Evolutionary conservation across 139 green algal genomes (phyloP), one percentile per base, ranked within the genome.

Genomic region (Dunaliella primolecta): DNA sequence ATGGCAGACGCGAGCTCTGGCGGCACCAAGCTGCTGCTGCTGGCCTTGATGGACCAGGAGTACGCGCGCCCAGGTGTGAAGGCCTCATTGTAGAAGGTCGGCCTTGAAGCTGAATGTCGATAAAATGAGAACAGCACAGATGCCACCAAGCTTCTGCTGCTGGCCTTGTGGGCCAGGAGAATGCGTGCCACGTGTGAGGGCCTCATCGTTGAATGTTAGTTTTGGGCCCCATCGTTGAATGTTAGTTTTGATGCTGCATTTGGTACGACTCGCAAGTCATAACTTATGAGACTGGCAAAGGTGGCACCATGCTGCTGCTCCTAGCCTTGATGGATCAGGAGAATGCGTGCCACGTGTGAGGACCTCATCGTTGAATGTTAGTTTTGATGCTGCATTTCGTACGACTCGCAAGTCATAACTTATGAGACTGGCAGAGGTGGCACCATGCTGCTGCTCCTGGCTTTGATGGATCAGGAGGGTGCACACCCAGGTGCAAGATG

Each of bases 21-120:
- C 27, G 38, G 86, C 36, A 74, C 84, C 82, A 81, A 89, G 75
- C 64, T 89, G 55, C 55, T 89, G 56, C 20, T 89, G 36, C 78
- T 89, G 86, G 86, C 82, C n/a, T 78, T 89, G 82, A 55, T 86
- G 75, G 71, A 89, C 77, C 84, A 86, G 57, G 86, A 89, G 82
- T 32, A 82, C 3, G 82, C 86, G 76, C 76, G 84, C 76, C 86
- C 86, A 31, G 86, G 86, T 86, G 56, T 7, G 84, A 23, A 72
- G 20, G 23, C 56, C 56, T 23, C 56, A 72, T 20, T 72, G 56
- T 23, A 72, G 20, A 20, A 72, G 20, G 56, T 72, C 56, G 56
- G 23, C 56, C 20, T 72, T 29, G 56, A 20, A 29, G 56, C 56
- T 72, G 23, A 72, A 20, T 72, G 56, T 72, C 20, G 20, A 72